Evolutionary conservation across 176 grass and related monocot species (phyloP), one percentile per base, ranked within the genome.

Genomic region (Oryza rufipogon): DNA sequence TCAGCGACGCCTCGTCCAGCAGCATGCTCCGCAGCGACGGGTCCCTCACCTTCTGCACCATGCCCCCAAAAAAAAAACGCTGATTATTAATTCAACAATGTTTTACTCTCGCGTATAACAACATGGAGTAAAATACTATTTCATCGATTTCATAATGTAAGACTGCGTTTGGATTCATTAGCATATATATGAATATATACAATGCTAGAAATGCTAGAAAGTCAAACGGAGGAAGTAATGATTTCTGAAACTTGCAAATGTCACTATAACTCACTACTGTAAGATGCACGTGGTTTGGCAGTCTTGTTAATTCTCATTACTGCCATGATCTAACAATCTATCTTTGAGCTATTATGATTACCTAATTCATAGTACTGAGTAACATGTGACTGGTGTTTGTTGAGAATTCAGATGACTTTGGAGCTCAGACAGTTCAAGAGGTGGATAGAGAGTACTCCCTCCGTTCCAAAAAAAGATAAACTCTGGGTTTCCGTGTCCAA

Each of bases 31-130:
- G 65, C 82, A 86, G 16, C 25, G 64, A 28, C 38, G 81, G 69
- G 78, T 92, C 84, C 22, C 85, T 91, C 73, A 94, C 42, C 81
- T 94, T 94, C 89, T 94, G 87, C 19, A 58, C 4, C 73, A 12
- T 38, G 34, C 34, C 34, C 33, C 7, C 48, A 3, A 74, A 42
- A 23, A 49, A 64, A 38, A 38, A 16, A 14, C 14, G 4, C 2
- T n/a, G 0, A 19, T 8, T 58, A 19, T 8, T 58, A 58, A n/a
- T 58, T 9, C 1, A 61, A 30, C 34, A 23, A 17, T 17, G 11
- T n/a, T 20, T 30, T 30, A 60, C 48, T 45, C 54, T 41, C 48
- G 11, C 25, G 0, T 3, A 30, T 0, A 49, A 30, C 23, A 23
- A 32, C 30, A 30, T 30, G 28, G 28, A 74, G 41, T 9, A 30